A percentile compares a stretch with the other conserved stretches of the same genome.
These are phyloP conservation scores for Luvunga scandens DNA, from an alignment of 345 rosid species.

Conservation along the genomic window DNA sequence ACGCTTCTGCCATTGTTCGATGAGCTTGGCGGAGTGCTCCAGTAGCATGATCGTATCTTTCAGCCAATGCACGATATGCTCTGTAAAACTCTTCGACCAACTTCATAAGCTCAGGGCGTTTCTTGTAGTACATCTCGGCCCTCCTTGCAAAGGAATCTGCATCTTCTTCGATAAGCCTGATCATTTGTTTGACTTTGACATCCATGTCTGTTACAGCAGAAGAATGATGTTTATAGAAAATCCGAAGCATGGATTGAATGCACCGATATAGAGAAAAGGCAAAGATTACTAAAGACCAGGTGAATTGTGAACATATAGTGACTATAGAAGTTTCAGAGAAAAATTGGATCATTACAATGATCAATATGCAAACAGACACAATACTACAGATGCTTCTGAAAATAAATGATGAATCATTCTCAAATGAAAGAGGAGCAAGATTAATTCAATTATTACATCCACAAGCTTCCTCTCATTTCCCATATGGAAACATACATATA, in stretches of 20 bases:
- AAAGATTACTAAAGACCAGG: neutral
- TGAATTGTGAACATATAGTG: neutral
- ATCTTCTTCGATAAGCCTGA: slow-evolving; percentile 95
- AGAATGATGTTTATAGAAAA: neutral
- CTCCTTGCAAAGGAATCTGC: slow-evolving; percentile 98
- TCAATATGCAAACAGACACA: neutral
- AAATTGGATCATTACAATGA: neutral
- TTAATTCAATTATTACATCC: neutral
- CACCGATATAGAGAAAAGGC: neutral
- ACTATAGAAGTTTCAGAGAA: neutral
- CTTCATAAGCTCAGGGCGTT: slow-evolving; percentile 97
- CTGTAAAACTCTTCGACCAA: slow-evolving; percentile 98
- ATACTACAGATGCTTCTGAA: neutral
- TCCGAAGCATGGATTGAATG: neutral
- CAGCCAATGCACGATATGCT: slow-evolving; percentile 97
- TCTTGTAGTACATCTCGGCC: slow-evolving; percentile 99
- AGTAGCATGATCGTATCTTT: slow-evolving; percentile 96
- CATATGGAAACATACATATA: neutral
- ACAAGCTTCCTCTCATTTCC: neutral
- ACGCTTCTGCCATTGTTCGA: slow-evolving; percentile 85
- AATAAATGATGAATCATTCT: neutral
- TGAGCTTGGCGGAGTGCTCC: slow-evolving; percentile 93
- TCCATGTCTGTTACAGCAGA: slow-evolving; percentile 78
- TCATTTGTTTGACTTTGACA: slow-evolving; percentile 90
- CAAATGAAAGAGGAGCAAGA: neutral